phyloP scores from a whole-genome alignment of 2,329 filamentous ascomycete genomes.

The Aspergillus intermedius region DNA sequence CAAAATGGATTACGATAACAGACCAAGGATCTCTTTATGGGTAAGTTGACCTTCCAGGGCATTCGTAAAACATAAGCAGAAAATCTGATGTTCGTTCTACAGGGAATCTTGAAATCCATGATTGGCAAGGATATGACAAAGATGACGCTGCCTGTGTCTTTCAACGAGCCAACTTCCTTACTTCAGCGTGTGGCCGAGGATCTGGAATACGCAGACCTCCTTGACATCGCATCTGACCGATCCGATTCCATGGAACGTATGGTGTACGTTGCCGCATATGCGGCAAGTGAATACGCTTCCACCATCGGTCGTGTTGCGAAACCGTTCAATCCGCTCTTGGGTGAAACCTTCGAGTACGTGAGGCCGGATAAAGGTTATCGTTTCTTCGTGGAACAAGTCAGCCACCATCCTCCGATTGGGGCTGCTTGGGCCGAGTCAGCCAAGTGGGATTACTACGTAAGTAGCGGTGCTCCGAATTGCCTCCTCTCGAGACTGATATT shows the following conservation, averaged over 20 bases:
- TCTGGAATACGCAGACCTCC: conserved; percentile 92
- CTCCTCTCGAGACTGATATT: conserved; percentile 1
- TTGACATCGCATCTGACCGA: conserved; percentile 81
- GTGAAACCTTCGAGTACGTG: conserved; percentile 95
- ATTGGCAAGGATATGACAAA: conserved; percentile 99
- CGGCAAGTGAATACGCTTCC: conserved; percentile 91
- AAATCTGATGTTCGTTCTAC: not conserved
- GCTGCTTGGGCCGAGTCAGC: conserved; percentile 88
- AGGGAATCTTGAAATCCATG: conserved; percentile 98
- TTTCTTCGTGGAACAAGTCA: conserved; percentile 97
- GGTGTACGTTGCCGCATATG: conserved; percentile 91
- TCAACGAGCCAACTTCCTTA: conserved; percentile 95
- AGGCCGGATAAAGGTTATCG: conserved; percentile 95
- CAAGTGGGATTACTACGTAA: conserved; percentile 84
- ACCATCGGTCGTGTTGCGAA: conserved; percentile 96
- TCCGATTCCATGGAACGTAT: conserved; percentile 83
- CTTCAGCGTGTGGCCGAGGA: conserved; percentile 94
- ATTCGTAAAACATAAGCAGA: not conserved
- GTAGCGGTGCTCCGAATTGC: conserved; percentile 12
- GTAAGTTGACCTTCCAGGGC: conserved; percentile 50
- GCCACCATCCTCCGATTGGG: conserved; percentile 91
- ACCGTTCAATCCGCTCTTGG: conserved; percentile 92
- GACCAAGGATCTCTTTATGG: conserved; percentile 94
- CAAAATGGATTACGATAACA: conserved; percentile 84
- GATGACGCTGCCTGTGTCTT: conserved; percentile 96